Base-by-base conservation (phyloP, 164 flowering plant species). In the Vitis amurensis region DNA sequence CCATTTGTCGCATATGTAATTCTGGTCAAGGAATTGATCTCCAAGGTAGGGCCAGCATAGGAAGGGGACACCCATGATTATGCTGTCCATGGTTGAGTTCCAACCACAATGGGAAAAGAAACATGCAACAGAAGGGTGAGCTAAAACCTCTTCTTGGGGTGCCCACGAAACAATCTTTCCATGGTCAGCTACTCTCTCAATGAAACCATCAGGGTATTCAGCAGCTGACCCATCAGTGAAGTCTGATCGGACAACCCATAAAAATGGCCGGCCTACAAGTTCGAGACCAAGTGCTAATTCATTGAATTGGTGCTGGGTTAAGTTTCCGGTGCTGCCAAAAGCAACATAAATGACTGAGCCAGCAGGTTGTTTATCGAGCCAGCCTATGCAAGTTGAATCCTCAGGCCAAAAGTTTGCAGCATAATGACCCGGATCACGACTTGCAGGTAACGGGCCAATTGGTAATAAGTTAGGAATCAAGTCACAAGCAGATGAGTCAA, bases 361-460 rank as follows among this genome's bases (percentile, higher is more conserved):
- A 3, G 16, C 48, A 4, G 76, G 71, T 11, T 82, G 80, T 47
- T 73, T 50, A 44, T 82, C 77, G 0, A 82, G 83, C 84, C 83
- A 80, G 15, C 31, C 14, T 27, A 78, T 50, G 16, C 81, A 81
- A 55, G 69, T 63, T 11, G 71, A 58, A 69, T 78, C 80, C 52
- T 78, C 80, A 13, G 50, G 55, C 80, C 76, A 73, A 12, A 78
- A 74, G 67, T 57, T 52, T 53, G 66, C 76, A 10, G 47, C 12
- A 2, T 7, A 58, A 52, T 62, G 68, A n/a, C 14, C 23, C 56
- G 31, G 27, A 11, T 67, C n/a, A 52, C 19, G 12, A 23, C 27
- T 67, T 5, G 62, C 53, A 11, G 19, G 61, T 11, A 57, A 44
- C 11, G 70, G 70, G 4, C 70, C 70, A 0, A 67, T 37, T 2